Base-by-base conservation (phyloP, 2,329 filamentous ascomycete genomes). In the Stylonectria norvegica region DNA sequence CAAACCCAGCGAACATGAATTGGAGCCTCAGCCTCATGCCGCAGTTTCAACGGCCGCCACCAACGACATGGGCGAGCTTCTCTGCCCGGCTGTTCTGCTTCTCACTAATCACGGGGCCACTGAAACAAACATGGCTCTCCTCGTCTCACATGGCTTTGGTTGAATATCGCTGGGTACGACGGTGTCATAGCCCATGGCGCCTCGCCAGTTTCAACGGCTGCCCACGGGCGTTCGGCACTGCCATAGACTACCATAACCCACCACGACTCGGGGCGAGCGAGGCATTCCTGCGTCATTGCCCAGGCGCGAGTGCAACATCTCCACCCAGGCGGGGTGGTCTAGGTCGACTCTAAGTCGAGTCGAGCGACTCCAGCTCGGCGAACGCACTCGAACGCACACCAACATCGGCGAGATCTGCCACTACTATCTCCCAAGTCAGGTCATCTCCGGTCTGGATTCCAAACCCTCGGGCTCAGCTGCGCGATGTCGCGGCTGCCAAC, bases 131-230 rank as follows among this genome's bases (percentile, higher is more conserved):
- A 9, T 6, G 6, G 39, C 51, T 33, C 38, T 43, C 34, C 40
- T 36, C 49, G 53, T 55, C 47, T 50, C 42, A 48, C 36, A 20
- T n/a, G n/a, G 36, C 44, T 20, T 50, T 44, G 40, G 31, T 42
- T 46, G 34, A 49, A 31, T 20, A 38, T 43, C 35, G 20, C 27
- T 40, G 36, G 41, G 30, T 20, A 35, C 29, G 32, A 44, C 43
- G 36, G 28, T 42, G 37, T 27, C 20, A 25, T 45, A 49, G 53
- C 53, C 53, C 56, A 53, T 56, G 56, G 37, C 53, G n/a, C n/a
- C n/a, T n/a, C n/a, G 9, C 27, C 27, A 30, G 15, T 15, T 15
- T 15, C 8, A 30, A 6, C 8, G 15, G 8, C 7, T 25, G 12
- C 12, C 22, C 12, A 12, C 27, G 27, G 27, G 15, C 15, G 9